These are phyloP conservation scores for Fusarium coffeatum DNA, from an alignment of 2,329 filamentous ascomycete genomes.

Conservation along the genomic window DNA sequence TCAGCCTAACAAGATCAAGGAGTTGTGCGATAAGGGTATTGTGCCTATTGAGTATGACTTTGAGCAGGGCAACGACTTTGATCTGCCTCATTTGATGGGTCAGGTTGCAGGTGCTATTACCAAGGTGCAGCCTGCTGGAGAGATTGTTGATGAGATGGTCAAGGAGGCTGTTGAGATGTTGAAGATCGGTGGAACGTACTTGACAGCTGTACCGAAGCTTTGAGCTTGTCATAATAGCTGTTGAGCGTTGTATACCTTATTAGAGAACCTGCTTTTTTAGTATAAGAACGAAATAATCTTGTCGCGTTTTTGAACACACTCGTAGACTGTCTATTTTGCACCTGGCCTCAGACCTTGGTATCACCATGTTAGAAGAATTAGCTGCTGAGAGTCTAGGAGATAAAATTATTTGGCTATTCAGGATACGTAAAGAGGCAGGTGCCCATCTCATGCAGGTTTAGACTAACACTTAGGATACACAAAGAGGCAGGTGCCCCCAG, in stretches of 20 bases:
- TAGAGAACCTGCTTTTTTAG: background rate
- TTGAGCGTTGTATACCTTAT: background rate
- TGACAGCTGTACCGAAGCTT: slow-evolving; percentile 57
- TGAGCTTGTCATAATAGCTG: slow-evolving; percentile 19
- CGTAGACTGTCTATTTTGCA: background rate
- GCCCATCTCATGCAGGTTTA: too few relatives aligned
- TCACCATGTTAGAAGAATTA: too few relatives aligned
- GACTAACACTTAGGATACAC: background rate
- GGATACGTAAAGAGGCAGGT: too few relatives aligned
- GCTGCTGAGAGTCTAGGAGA: too few relatives aligned
- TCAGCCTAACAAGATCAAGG: slow-evolving; percentile 77
- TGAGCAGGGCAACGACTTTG: slow-evolving; percentile 83
- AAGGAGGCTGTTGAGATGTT: slow-evolving; percentile 77
- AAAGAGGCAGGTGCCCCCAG: background rate
- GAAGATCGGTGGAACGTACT: slow-evolving; percentile 69
- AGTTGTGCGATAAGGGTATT: slow-evolving; percentile 79
- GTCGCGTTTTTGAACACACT: background rate
- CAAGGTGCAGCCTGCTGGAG: slow-evolving; percentile 81
- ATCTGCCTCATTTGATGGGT: slow-evolving; percentile 92
- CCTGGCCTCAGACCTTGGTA: background rate
- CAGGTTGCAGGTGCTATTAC: slow-evolving; percentile 85
- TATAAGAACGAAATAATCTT: background rate
- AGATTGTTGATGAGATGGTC: slow-evolving; percentile 94
- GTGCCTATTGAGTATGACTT: slow-evolving; percentile 87
- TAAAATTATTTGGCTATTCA: too few relatives aligned